Base-by-base conservation (phyloP, 208 protist genomes). In the Leishmania amazonensis region DNA sequence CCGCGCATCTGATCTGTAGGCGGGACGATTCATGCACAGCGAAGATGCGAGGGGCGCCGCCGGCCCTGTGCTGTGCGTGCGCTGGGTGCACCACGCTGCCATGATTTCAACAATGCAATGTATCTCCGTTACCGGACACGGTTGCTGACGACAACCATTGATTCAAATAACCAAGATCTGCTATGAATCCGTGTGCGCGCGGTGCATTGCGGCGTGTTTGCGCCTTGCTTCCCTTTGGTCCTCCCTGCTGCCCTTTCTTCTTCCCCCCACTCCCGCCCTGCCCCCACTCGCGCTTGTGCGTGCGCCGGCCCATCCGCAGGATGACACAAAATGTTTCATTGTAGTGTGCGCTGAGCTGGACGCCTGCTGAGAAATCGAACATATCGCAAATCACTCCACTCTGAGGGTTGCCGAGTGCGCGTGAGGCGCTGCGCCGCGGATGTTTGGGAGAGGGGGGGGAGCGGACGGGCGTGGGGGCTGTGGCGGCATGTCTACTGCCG, bases 131-230 rank as follows among this genome's bases (percentile, higher is more conserved):
- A 86, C 80, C 84, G 80, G 86, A 93, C 71, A 74, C 76, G 71
- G 68, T 64, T 75, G 64, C 76, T 93, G 91, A 93, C 91, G 91
- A 95, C 84, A 90, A 87, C 83, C 78, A 89, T 89, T 93, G 88
- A 89, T 76, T 87, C 79, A 57, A 45, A 83, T 83, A 88, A 93
- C 91, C 91, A 94, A 94, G 91, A 94, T 94, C 89, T 94, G 90
- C 90, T 91, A 95, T 95, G 89, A 93, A 15, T 71, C 15, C 31
- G 38, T 21, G 49, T 53, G 54, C 19, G 19, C 54, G 54, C 31
- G 15, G 38, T 72, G 67, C 51, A 19, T 15, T 70, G 47, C 11
- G 58, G 76, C 31, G 76, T 53, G 60, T 79, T 19, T 62, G 45
- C 19, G 15, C 19, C 9, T n/a, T 67, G n/a, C 28, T 3, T 3